Evolutionary conservation across 306 rosid species (phyloP), one percentile per base, ranked within the genome.

Genomic region (Sechiopsis laciniata): DNA sequence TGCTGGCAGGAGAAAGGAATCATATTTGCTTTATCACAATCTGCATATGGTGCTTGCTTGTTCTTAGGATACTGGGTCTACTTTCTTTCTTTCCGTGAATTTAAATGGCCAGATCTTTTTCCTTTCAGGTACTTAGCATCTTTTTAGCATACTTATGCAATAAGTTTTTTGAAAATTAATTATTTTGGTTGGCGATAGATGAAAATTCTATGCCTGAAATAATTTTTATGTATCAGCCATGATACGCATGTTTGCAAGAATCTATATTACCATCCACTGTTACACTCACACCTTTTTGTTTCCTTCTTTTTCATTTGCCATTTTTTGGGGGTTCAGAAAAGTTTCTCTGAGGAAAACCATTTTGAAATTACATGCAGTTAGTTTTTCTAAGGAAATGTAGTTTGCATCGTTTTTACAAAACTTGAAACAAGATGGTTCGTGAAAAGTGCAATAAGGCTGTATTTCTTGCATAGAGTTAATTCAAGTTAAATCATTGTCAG

Each of bases 1-100:
- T 51, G 40, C 73, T 82, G 83, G 77, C 98, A 94, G 98, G 98
- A 85, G 74, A 93, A 87, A 80, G 78, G 85, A 63, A 80, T 88
- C 65, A 77, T 93, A 78, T 94, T 94, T 84, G 87, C 96, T 22
- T 74, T 88, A 74, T 90, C 98, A 10, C 98, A 94, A 76, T 78
- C 87, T 75, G 89, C 97, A n/a, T 94, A 90, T 80, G 98, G 98
- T 66, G 85, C 84, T 69, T 85, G 92, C 88, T 79, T 92, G 86
- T 86, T 87, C 82, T 26, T 89, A 19, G 98, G 97, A 74, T 93
- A 93, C 53, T 93, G 98, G 98, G 91, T 88, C 79, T 90, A 88
- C 84, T 87, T 86, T 74, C 77, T 90, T 77, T 72, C 82, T 72
- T 82, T 73, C 22, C 74, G 74, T 75, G 86, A 78, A 71, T 82